These are phyloP conservation scores for Colletotrichum somersetense DNA, from an alignment of 2,329 filamentous ascomycete species.

Conservation along the genomic window DNA sequence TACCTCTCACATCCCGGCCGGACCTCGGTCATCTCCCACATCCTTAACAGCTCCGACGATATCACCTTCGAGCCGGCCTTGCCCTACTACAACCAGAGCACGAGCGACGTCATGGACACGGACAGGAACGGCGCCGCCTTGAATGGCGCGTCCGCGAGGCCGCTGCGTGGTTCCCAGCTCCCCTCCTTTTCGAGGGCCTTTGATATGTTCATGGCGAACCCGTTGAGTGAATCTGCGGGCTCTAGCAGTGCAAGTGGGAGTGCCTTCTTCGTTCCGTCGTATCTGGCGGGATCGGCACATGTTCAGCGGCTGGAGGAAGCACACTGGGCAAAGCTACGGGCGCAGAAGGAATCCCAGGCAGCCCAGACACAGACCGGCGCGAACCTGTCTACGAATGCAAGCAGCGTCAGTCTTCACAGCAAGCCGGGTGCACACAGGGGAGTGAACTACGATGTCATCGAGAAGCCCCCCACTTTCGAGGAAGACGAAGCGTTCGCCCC, in stretches of 20 bases:
- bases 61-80: conserved; percentile 52
- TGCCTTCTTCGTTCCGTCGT: conserved; percentile 85
- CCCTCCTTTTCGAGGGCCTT: conserved; percentile 67
- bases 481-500: conserved; percentile 72
- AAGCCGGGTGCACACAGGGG: conserved; percentile 77
- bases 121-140: conserved; percentile 47
- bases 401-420: conserved; percentile 63
- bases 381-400: conserved; percentile 66
- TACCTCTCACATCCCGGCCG: conserved; percentile 53
- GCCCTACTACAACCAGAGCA: conserved; percentile 43
- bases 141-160: conserved; percentile 45
- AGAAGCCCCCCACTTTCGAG: conserved; percentile 73
- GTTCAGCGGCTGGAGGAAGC: conserved; percentile 80
- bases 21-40: conserved; percentile 64
- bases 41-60: conserved; percentile 64
- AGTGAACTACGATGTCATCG: conserved; percentile 86
- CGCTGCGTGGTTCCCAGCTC: conserved; percentile 47
- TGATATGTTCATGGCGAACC: conserved; percentile 58
- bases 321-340: conserved; percentile 70
- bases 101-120: conserved; percentile 51
- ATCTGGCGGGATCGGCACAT: conserved; percentile 83
- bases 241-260: conserved; percentile 49
- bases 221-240: conserved; percentile 40
- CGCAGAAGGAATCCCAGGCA: conserved; percentile 61
- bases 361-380: conserved; percentile 56